A percentile compares a stretch with the other conserved stretches of the same genome.
Evolutionary conservation across 805 yeast genomes (phyloP).

Genomic region (Myxozyma geophila): DNA sequence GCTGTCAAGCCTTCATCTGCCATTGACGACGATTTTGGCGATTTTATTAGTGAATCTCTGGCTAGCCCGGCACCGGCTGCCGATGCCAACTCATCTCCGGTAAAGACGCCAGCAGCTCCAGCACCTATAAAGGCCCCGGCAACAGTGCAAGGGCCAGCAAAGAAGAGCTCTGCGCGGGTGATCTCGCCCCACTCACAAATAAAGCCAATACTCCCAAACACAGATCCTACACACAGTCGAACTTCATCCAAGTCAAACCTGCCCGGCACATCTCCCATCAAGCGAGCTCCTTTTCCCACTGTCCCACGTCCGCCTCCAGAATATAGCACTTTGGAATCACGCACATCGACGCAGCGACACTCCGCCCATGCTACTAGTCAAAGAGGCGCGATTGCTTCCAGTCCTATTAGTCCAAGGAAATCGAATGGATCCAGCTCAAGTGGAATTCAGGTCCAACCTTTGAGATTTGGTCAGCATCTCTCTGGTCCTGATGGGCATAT

Average conservation of each 20-base stretch:
- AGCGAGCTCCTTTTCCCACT: slow-evolving; percentile 1
- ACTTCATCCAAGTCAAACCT: not conserved
- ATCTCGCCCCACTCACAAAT: not conserved
- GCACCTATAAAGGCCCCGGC: not conserved
- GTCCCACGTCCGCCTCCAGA: slow-evolving; percentile 12
- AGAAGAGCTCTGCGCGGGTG: not conserved
- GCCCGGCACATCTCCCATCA: not conserved
- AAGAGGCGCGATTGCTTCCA: not conserved
- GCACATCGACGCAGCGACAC: not conserved
- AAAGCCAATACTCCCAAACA: not conserved
- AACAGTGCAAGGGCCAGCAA: not conserved
- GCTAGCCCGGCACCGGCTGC: not conserved
- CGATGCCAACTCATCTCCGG: not conserved
- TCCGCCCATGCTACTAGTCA: not conserved
- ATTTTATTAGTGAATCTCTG: slow-evolving; percentile 14
- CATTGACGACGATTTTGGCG: slow-evolving; percentile 28
- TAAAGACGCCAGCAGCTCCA: not conserved
- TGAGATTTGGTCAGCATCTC: slow-evolving; percentile 13
- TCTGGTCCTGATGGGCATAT: slow-evolving; percentile 11
- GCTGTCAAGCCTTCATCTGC: not conserved
- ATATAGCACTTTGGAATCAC: not conserved
- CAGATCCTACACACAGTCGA: not conserved
- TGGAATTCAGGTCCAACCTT: slow-evolving; percentile 5
- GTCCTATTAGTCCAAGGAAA: too few species aligned
- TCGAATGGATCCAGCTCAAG: not conserved